These are phyloP conservation scores for Volvox africanus DNA, from an alignment of 139 green algal genomes.

Conservation along the genomic window DNA sequence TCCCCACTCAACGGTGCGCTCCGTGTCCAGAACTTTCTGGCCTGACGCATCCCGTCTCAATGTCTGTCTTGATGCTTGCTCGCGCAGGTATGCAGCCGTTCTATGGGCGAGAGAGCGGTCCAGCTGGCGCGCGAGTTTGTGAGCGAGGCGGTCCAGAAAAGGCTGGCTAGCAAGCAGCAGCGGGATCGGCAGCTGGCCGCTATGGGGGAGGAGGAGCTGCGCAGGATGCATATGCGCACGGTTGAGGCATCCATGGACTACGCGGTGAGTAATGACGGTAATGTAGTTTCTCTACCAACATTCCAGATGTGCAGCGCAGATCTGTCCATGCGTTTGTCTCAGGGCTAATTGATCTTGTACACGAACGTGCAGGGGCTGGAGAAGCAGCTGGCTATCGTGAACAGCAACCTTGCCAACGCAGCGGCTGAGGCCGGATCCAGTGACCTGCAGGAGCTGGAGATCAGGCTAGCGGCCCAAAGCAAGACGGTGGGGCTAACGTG, in stretches of 20 bases:
- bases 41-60: neutral
- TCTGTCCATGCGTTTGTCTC: too few relatives aligned
- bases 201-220: neutral
- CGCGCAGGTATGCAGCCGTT: constrained; percentile 40
- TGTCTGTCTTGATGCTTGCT: neutral
- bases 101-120: constrained; percentile 20
- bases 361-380: neutral
- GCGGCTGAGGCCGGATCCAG: constrained; percentile 41
- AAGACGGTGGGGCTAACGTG: neutral
- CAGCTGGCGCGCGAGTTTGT: neutral
- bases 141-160: neutral
- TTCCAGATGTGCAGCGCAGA: too few relatives aligned
- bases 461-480: constrained; percentile 10
- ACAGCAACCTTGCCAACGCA: neutral
- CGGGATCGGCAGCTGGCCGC: neutral
- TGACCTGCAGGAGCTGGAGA: constrained; percentile 39
- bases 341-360: too few relatives aligned
- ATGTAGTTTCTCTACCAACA: too few relatives aligned
- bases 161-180: neutral
- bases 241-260: neutral
- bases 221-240: neutral
- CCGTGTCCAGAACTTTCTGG: too few relatives aligned
- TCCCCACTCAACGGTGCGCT: too few relatives aligned
- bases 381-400: neutral
- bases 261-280: neutral